Conservation (phyloP, 371 early-diverging fungal species). For the Homolaphlyctis polyrhiza region DNA sequence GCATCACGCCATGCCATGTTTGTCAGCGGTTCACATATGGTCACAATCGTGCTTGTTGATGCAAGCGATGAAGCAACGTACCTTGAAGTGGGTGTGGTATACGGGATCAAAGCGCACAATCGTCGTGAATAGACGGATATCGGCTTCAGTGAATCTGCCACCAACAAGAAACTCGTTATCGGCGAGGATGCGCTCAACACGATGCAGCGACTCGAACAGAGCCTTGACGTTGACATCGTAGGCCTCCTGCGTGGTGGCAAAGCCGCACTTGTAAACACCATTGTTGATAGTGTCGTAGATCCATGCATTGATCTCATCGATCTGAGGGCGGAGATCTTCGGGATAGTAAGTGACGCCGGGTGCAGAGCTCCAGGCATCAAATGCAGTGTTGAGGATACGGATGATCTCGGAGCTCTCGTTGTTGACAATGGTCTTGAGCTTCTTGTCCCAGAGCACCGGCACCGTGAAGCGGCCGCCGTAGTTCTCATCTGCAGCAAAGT, state of each 20-base stretch:
- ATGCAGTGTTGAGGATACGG: conserved; percentile 85
- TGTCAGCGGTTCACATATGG: too few relatives aligned
- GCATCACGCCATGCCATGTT: too few relatives aligned
- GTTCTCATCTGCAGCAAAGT: conserved; percentile 79
- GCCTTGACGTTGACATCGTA: conserved; percentile 65
- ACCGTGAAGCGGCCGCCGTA: conserved; percentile 77
- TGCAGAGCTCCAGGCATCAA: conserved; percentile 57
- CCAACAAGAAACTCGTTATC: conserved; percentile 72
- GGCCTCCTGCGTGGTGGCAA: conserved; percentile 79
- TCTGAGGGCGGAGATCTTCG: conserved; percentile 59
- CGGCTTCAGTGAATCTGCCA: conserved; percentile 75
- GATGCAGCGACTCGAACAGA: conserved; percentile 74
- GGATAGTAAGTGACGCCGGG: conserved; percentile 74
- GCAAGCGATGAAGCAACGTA: too few relatives aligned
- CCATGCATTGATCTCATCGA: conserved; percentile 86
- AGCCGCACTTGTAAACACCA: conserved; percentile 65
- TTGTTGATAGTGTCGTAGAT: conserved; percentile 69
- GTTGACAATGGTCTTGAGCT: conserved; percentile 89
- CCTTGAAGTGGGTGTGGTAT: conserved; percentile 70
- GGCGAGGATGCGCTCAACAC: conserved; percentile 74
- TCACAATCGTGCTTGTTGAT: too few relatives aligned
- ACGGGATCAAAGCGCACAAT: conserved; percentile 63
- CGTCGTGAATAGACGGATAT: conserved; percentile 88
- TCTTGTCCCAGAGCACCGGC: conserved; percentile 69
- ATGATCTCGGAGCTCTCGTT: conserved; percentile 96